A percentile compares a stretch with the other conserved stretches of the same genome.
phyloP scores from a whole-genome alignment of 306 rosid genomes.

The Castanopsis chinensis region DNA sequence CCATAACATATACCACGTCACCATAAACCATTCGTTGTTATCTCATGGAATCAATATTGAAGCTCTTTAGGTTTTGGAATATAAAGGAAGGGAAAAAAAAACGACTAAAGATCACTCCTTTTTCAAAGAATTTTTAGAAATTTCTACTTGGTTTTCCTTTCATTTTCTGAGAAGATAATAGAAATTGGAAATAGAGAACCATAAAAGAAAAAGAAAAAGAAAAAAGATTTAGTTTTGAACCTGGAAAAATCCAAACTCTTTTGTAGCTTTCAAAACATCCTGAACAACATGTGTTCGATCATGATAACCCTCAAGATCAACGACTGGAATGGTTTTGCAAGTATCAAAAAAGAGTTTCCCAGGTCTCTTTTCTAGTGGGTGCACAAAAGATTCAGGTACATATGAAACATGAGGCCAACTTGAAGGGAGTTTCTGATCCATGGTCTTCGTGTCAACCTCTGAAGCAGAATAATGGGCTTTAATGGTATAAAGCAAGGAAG shows the following conservation, averaged over 20 bases:
- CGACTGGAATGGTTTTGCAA: constrained; percentile 40
- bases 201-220: not conserved
- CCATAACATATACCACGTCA: too few species aligned
- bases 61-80: too few species aligned
- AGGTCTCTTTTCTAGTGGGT: constrained; percentile 42
- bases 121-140: not conserved
- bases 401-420: constrained; percentile 39
- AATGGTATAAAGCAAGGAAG: not conserved
- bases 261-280: constrained; percentile 40
- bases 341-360: constrained; percentile 13
- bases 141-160: not conserved
- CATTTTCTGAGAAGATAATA: not conserved
- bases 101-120: not conserved
- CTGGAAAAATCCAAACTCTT: constrained; percentile 72
- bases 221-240: constrained; percentile 12
- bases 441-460: not conserved
- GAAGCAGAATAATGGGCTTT: not conserved
- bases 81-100: not conserved
- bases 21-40: too few species aligned
- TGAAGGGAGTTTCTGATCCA: constrained; percentile 29
- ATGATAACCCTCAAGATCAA: constrained; percentile 35
- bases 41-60: too few species aligned
- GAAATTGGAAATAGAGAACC: not conserved
- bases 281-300: constrained; percentile 32
- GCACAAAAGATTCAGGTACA: constrained; percentile 43